These are phyloP conservation scores for Sclerotinia spermophila DNA, from an alignment of 2,329 filamentous ascomycete genomes.

Conservation along the genomic window DNA sequence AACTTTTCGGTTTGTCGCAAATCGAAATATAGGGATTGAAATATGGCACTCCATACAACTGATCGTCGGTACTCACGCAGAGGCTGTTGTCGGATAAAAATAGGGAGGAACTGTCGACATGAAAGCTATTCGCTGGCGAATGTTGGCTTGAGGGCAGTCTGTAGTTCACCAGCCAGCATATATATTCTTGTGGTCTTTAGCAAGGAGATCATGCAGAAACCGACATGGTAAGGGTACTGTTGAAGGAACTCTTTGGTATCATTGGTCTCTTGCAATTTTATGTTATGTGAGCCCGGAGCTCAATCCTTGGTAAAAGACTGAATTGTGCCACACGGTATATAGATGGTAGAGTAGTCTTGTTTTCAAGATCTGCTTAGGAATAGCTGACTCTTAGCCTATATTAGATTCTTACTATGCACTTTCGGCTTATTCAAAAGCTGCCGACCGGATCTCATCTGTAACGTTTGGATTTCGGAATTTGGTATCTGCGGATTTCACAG, in stretches of 20 bases:
- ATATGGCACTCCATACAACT: neutral
- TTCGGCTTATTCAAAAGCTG: neutral
- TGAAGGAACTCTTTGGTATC: neutral
- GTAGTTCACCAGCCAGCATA: neutral
- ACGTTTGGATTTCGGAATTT: neutral
- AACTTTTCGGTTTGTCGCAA: neutral
- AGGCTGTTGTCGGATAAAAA: too few species aligned
- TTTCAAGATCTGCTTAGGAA: neutral
- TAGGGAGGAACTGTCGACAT: neutral
- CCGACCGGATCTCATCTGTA: neutral
- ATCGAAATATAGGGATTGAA: neutral
- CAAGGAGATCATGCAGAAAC: neutral
- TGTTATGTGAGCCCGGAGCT: fast-evolving
- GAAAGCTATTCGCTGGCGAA: too few species aligned
- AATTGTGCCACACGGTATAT: fast-evolving
- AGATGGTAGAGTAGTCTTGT: neutral
- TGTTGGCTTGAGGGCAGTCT: neutral
- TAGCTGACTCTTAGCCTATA: fast-evolving
- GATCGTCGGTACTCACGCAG: too few species aligned
- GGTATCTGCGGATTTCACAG: neutral
- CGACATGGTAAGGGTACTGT: neutral
- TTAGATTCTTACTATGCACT: neutral
- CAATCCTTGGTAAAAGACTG: neutral
- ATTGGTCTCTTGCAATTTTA: neutral
- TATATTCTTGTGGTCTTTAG: fast-evolving